phyloP scores from a whole-genome alignment of 805 yeast species.

The Candida tallmaniae region DNA sequence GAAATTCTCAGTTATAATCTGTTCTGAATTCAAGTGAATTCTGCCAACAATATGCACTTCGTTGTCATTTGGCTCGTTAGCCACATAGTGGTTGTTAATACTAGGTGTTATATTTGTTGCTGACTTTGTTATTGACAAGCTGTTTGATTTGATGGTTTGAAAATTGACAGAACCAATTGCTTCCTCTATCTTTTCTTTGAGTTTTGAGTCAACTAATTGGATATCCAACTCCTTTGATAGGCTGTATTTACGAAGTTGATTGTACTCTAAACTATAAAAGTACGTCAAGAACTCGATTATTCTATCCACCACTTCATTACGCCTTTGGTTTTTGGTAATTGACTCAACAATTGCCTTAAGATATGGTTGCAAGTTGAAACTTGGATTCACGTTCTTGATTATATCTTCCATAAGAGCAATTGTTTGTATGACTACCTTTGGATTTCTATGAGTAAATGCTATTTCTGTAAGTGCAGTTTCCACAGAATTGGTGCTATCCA shows the following conservation, averaged over 20 bases:
- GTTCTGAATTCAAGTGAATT: neutral
- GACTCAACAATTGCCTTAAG: slow-evolving; percentile 13
- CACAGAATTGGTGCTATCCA: slow-evolving; percentile 45
- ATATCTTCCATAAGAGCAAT: slow-evolving; percentile 43
- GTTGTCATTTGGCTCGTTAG: neutral
- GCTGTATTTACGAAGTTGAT: slow-evolving; percentile 25
- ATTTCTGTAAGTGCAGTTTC: slow-evolving; percentile 40
- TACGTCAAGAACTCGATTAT: slow-evolving; percentile 18
- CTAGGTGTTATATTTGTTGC: too few relatives aligned
- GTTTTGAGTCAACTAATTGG: slow-evolving; percentile 23
- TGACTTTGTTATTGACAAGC: neutral
- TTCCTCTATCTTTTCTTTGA: slow-evolving; percentile 6
- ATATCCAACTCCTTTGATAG: slow-evolving; percentile 37
- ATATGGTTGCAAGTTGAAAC: slow-evolving; percentile 26
- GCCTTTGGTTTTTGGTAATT: slow-evolving; percentile 2
- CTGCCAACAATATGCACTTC: neutral
- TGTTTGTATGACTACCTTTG: slow-evolving; percentile 37
- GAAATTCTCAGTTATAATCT: neutral
- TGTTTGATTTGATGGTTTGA: neutral
- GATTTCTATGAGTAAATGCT: slow-evolving; percentile 39
- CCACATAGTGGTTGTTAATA: too few relatives aligned
- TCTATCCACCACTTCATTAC: slow-evolving; percentile 13
- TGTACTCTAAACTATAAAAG: slow-evolving; percentile 24
- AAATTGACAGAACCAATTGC: slow-evolving; percentile 1
- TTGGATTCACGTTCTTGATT: slow-evolving; percentile 27